These are phyloP conservation scores for Neodidymelliopsis sp. DNA, from an alignment of 2,329 filamentous ascomycete genomes.

Conservation along the genomic window DNA sequence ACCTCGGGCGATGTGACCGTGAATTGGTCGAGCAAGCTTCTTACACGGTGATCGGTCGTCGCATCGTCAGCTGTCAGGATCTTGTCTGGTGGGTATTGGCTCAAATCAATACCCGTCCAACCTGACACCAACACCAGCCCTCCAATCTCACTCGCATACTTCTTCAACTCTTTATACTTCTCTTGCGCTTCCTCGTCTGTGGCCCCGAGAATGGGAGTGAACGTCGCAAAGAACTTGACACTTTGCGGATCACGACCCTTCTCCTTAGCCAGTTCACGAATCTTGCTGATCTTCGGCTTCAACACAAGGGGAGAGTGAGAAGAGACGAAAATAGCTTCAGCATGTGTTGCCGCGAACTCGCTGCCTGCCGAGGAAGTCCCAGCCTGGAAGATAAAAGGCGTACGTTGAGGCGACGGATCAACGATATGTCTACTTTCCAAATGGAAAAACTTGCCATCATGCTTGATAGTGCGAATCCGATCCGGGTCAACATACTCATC, in stretches of 20 bases:
- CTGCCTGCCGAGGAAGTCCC: slow-evolving; percentile 66
- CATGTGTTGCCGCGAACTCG: slow-evolving; percentile 64
- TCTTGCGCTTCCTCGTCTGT: slow-evolving; percentile 58
- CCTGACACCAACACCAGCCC: slow-evolving; percentile 64
- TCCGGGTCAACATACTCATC: slow-evolving; percentile 67
- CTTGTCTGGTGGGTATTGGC: slow-evolving; percentile 64
- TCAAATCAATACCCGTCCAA: slow-evolving; percentile 68
- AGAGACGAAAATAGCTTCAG: slow-evolving; percentile 68
- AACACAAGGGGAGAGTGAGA: slow-evolving; percentile 60
- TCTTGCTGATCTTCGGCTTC: slow-evolving; percentile 60
- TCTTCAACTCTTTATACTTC: slow-evolving; percentile 61
- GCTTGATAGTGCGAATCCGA: slow-evolving; percentile 67
- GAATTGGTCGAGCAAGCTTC: slow-evolving; percentile 44
- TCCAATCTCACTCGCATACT: slow-evolving; percentile 62
- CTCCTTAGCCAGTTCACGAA: slow-evolving; percentile 59
- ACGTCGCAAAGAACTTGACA: slow-evolving; percentile 60
- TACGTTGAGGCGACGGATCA: slow-evolving; percentile 52
- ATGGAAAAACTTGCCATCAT: slow-evolving; percentile 64
- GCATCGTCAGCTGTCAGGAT: slow-evolving; percentile 64
- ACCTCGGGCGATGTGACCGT: slow-evolving; percentile 41
- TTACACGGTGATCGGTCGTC: slow-evolving; percentile 55
- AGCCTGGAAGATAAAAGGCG: slow-evolving; percentile 58
- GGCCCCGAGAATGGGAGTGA: slow-evolving; percentile 45
- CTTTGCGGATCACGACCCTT: slow-evolving; percentile 63
- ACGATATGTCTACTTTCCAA: slow-evolving; percentile 56